Evolutionary conservation across 257 asterid genomes (phyloP).

Genomic region (Phtheirospermum japonicum): DNA sequence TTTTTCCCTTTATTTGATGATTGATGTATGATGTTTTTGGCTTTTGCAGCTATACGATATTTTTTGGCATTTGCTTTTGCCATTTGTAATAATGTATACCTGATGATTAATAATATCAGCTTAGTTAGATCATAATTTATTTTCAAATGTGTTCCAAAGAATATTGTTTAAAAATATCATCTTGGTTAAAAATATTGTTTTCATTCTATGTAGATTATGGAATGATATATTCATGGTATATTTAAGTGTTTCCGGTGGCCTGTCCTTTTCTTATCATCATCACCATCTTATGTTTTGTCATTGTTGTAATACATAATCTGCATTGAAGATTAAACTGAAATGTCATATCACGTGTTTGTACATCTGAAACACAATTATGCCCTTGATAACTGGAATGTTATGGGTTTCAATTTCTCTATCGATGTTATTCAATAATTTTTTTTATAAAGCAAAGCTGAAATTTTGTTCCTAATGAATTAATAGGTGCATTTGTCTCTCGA

Average conservation of each 20-base stretch:
- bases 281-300: constrained; percentile 34
- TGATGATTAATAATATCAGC: no score
- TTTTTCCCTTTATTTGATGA: no score
- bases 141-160: not conserved
- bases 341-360: constrained; percentile 1
- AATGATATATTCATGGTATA: constrained; percentile 42
- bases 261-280: constrained; percentile 46
- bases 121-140: no score
- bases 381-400: constrained; percentile 22
- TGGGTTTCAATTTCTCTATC: constrained; percentile 1
- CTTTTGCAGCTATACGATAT: no score
- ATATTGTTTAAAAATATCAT: no score
- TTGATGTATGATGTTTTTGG: no score
- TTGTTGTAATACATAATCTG: constrained; percentile 32
- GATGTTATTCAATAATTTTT: not conserved
- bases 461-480: not conserved
- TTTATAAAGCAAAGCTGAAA: not conserved
- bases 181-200: no score
- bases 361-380: not conserved
- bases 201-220: constrained; percentile 32
- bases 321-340: constrained; percentile 29
- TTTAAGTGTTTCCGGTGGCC: constrained; percentile 48
- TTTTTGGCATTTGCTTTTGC: no score
- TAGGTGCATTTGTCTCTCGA: no score
- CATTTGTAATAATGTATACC: no score